Evolutionary conservation across 768 basidiomycete species (phyloP), one percentile per base, ranked within the genome.

Genomic region (Boletus sp.): DNA sequence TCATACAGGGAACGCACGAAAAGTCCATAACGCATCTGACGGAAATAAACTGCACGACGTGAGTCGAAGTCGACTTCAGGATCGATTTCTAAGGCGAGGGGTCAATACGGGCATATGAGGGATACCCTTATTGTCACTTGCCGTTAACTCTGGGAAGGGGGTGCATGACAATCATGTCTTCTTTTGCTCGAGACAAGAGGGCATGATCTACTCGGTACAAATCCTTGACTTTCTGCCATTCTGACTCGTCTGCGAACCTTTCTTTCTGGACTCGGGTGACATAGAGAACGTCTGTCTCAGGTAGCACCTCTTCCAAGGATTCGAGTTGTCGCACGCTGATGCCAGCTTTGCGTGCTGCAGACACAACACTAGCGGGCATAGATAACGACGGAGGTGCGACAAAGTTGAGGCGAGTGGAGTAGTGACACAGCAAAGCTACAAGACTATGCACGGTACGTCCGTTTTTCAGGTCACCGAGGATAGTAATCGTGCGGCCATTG

Each of bases 91-190:
- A 61, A 4, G n/a, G 25, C 15, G 17, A 35, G 54, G 23, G 23
- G 11, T 54, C 68, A 52, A 64, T 53, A 55, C 38, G 30, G 23
- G 30, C 17, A 37, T 8, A 10, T n/a, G 51, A 25, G 51, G 34
- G 33, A 7, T 21, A n/a, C 19, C 14, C 45, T 30, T 33, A 54
- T 25, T 25, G 13, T 1, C 5, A 68, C 83, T 59, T 59, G 86
- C 91, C 91, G 55, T 91, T 93, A 47, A 96, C 85, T 64, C 97
- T 75, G 14, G 97, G 97, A 21, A 99, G 77, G n/a, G 97, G 97
- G 72, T 99, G 97, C 94, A 99, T 96, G 60, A 98, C 93, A 54
- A 98, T 98, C 85, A 97, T 93, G 50, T 94, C 90, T 59, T 92
- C 88, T 76, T 98, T 98, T 10, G 97, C 96, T 40, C 90, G 79